Conservation (phyloP, 768 basidiomycete species). For the Phylloporus arenicola region DNA sequence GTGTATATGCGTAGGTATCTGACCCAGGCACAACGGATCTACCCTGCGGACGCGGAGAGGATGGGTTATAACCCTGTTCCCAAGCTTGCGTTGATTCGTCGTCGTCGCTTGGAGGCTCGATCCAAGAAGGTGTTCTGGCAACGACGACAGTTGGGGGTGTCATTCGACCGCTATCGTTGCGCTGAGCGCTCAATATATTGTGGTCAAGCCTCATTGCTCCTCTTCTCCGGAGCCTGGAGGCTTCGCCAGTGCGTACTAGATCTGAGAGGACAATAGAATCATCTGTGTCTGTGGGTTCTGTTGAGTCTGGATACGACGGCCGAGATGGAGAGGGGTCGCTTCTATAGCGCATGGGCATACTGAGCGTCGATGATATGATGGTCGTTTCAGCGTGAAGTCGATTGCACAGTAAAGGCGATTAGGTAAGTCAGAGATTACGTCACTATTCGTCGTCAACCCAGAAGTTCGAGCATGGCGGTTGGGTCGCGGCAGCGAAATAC, state of each 20-base stretch:
- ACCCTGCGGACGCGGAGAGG: conserved; percentile 20
- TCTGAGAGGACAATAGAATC: conserved; percentile 69
- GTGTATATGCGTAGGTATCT: conserved; percentile 28
- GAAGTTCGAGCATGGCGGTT: no score
- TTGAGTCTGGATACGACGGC: conserved; percentile 12
- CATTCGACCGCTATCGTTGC: conserved; percentile 21
- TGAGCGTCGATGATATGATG: conserved; percentile 21
- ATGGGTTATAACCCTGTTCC: conserved; percentile 31
- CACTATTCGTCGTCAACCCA: no score
- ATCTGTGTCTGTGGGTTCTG: conserved; percentile 47
- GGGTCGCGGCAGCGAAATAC: no score
- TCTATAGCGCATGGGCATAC: conserved; percentile 31
- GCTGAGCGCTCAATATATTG: conserved; percentile 24
- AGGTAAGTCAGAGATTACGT: conserved; percentile 8
- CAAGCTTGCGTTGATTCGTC: conserved; percentile 31
- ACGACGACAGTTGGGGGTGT: conserved; percentile 26
- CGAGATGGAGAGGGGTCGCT: conserved; percentile 6
- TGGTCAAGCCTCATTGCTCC: conserved; percentile 67
- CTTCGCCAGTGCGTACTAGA: conserved; percentile 68
- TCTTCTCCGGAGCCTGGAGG: conserved; percentile 64
- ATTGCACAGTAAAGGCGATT: background rate
- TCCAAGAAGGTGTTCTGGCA: conserved; percentile 31
- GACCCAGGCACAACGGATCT: conserved; percentile 10
- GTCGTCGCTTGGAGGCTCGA: conserved; percentile 29
- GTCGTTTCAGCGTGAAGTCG: conserved; percentile 14